Percentiles rank a stretch among this genome's conserved stretches.
Evolutionary conservation across 1,284 basidiomycete genomes (phyloP).

Genomic region (Rhizopogon parksii): DNA sequence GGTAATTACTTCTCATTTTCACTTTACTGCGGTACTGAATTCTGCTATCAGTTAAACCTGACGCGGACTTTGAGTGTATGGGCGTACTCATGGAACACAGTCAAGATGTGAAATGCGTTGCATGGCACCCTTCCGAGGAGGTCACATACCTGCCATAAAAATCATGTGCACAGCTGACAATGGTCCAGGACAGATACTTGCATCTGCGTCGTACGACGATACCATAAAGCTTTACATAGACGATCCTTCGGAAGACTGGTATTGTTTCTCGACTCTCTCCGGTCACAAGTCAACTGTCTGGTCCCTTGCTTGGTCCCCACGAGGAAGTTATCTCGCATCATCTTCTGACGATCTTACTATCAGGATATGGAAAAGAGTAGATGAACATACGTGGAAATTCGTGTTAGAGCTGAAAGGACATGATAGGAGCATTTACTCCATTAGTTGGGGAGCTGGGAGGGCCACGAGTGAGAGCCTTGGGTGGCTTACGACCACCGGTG

Average conservation of each 20-base stretch:
- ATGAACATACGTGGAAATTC: constrained; percentile 53
- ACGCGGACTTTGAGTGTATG: constrained; percentile 93
- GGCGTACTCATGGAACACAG: constrained; percentile 95
- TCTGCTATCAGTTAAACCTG: constrained; percentile 64
- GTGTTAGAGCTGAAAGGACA: constrained; percentile 54
- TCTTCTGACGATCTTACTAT: constrained; percentile 75
- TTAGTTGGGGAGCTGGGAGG: constrained; percentile 61
- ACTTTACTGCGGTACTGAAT: not conserved
- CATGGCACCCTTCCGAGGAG: constrained; percentile 95
- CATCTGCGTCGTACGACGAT: constrained; percentile 96
- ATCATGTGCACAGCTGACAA: constrained; percentile 16
- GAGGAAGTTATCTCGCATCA: constrained; percentile 79
- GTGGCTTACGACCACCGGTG: constrained; percentile 67
- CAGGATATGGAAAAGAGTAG: constrained; percentile 60
- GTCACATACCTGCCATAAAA: constrained; percentile 33
- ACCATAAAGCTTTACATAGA: constrained; percentile 92
- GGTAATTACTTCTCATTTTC: constrained; percentile 40
- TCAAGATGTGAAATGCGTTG: constrained; percentile 93
- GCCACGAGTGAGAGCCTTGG: constrained; percentile 43
- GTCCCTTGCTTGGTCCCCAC: constrained; percentile 78
- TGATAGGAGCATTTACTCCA: constrained; percentile 70
- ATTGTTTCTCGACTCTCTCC: constrained; percentile 73
- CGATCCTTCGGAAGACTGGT: constrained; percentile 95
- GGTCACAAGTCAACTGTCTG: constrained; percentile 90
- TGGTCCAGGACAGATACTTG: constrained; percentile 66